phyloP scores from a whole-genome alignment of 2,329 filamentous ascomycete species.

The Monilinia fructicola region DNA sequence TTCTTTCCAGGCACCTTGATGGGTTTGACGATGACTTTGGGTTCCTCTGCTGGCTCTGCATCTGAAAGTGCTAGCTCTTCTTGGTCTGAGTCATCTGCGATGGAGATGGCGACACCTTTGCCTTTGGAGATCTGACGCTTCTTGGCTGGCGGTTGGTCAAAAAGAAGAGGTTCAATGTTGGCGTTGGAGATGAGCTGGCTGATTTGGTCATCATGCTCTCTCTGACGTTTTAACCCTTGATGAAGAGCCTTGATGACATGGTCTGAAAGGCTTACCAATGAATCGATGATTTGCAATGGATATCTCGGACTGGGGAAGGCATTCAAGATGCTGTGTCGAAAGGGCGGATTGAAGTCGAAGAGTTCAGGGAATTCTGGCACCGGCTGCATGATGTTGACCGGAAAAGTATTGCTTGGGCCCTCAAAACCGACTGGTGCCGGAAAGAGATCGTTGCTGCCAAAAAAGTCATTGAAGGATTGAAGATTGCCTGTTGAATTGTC shows the following conservation, averaged over 20 bases:
- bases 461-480: neutral
- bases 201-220: slow-evolving; percentile 8
- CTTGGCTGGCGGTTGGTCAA: neutral
- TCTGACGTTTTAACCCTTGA: slow-evolving; percentile 6
- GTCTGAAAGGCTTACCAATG: slow-evolving; percentile 12
- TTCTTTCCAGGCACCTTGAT: slow-evolving; percentile 9
- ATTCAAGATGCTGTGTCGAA: slow-evolving; percentile 30
- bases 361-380: neutral
- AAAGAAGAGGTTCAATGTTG: neutral
- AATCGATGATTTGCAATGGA: slow-evolving; percentile 33
- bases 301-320: slow-evolving; percentile 26
- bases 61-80: neutral
- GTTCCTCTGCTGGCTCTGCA: neutral
- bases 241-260: neutral
- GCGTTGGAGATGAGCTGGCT: neutral
- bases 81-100: neutral
- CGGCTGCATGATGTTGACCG: neutral
- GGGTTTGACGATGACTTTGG: neutral
- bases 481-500: slow-evolving; percentile 12
- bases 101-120: neutral
- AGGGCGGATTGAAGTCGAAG: neutral
- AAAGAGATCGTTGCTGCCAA: neutral
- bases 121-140: neutral
- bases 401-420: neutral
- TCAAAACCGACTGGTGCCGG: neutral